These are phyloP conservation scores for Candida sanyiensis DNA, from an alignment of 805 yeast species.

Conservation along the genomic window DNA sequence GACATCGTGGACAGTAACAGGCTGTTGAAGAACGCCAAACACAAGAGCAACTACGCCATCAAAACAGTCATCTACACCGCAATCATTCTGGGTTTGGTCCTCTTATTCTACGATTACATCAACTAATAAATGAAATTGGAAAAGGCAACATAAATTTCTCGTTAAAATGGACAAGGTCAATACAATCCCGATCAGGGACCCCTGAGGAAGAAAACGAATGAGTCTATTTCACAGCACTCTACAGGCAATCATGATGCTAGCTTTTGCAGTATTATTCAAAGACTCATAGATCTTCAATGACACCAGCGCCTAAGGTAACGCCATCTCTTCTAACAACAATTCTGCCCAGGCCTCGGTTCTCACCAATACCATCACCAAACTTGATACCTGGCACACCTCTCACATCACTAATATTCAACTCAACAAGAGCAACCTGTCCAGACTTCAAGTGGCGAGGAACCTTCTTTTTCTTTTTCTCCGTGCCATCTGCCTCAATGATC, in stretches of 20 bases:
- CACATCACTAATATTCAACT: conserved; percentile 69
- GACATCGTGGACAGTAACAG: conserved; percentile 70
- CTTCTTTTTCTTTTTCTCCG: conserved; percentile 77
- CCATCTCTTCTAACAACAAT: conserved; percentile 99
- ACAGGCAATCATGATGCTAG: too few relatives aligned
- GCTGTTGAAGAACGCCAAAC: conserved; percentile 62
- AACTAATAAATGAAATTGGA: too few relatives aligned
- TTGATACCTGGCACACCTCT: conserved; percentile 91
- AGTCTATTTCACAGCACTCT: too few relatives aligned
- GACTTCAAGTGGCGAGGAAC: conserved; percentile 91
- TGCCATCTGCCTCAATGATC: conserved; percentile 90
- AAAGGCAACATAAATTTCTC: too few relatives aligned
- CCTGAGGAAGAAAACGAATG: too few relatives aligned
- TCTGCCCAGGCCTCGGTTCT: conserved; percentile 97
- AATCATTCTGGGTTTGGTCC: conserved; percentile 46
- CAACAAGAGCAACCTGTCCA: conserved; percentile 94
- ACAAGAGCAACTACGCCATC: conserved; percentile 56
- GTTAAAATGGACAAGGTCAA: too few relatives aligned
- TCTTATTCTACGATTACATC: conserved; percentile 51
- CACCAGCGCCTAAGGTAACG: conserved; percentile 99
- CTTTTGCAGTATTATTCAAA: too few relatives aligned
- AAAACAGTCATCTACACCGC: conserved; percentile 51
- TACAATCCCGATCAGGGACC: too few relatives aligned
- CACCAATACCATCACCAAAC: conserved; percentile 45
- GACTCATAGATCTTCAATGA: conserved; percentile 87